Percentiles rank a stretch among this genome's conserved stretches.
Evolutionary conservation across 1,284 basidiomycete genomes (phyloP).

Genomic region (Cutaneotrichosporon sp.): DNA sequence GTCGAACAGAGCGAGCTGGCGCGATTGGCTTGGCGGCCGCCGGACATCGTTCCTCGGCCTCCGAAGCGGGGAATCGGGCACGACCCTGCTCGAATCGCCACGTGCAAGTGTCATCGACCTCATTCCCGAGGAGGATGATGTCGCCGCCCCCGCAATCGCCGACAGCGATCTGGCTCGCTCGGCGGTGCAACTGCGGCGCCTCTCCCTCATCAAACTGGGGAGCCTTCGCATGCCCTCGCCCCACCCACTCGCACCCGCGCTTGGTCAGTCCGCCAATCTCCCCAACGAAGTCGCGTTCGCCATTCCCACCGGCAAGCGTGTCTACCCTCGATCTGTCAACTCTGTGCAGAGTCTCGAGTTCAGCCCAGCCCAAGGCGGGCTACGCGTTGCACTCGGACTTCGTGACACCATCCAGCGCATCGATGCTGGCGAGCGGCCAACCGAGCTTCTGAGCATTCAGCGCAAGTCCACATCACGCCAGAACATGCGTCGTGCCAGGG

Average conservation of each 20-base stretch:
- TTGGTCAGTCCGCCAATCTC: constrained; percentile 34
- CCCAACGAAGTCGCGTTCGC: constrained; percentile 41
- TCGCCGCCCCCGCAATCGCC: background rate
- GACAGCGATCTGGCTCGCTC: constrained; percentile 12
- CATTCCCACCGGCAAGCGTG: constrained; percentile 32
- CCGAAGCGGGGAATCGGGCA: constrained; percentile 5
- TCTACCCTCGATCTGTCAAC: constrained; percentile 42
- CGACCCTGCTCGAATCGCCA: constrained; percentile 10
- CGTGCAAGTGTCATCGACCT: constrained; percentile 10
- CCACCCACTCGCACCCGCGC: constrained; percentile 36
- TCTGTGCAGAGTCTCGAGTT: constrained; percentile 16
- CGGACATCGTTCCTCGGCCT: constrained; percentile 17
- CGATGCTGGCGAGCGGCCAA: constrained; percentile 29
- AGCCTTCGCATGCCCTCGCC: constrained; percentile 39
- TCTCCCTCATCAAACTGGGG: constrained; percentile 34
- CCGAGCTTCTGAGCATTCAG: constrained; percentile 4
- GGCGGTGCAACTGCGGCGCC: constrained; percentile 30
- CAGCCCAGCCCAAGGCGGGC: constrained; percentile 30
- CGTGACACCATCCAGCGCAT: constrained; percentile 26
- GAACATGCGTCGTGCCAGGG: constrained; percentile 23
- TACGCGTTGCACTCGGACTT: constrained; percentile 30
- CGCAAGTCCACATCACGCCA: constrained; percentile 12
- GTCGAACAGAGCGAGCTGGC: constrained; percentile 10
- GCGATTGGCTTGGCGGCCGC: constrained; percentile 14
- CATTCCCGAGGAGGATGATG: background rate